These are phyloP conservation scores for Phoma herbarum DNA, from an alignment of 2,329 filamentous ascomycete species.

Conservation along the genomic window DNA sequence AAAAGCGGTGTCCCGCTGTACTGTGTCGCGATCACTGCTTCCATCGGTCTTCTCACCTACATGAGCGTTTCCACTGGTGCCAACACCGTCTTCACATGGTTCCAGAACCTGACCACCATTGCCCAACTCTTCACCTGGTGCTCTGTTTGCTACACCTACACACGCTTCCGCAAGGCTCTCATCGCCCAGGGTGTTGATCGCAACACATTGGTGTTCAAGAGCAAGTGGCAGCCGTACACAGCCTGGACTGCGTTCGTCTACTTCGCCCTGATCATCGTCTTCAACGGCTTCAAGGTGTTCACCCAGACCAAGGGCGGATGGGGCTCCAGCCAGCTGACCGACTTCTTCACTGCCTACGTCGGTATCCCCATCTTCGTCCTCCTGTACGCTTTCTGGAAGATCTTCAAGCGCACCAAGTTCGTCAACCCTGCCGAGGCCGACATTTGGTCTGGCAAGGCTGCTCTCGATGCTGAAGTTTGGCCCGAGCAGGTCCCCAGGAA, in stretches of 20 bases:
- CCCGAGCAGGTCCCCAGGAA: conserved; percentile 55
- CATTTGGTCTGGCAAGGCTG: conserved; percentile 58
- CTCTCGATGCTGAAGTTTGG: conserved; percentile 58
- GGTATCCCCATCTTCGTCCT: conserved; percentile 52
- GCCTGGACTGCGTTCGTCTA: conserved; percentile 69
- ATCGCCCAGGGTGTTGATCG: conserved; percentile 65
- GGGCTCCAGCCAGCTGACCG: conserved; percentile 47
- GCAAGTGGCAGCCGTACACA: conserved; percentile 59
- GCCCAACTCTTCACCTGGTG: conserved; percentile 65
- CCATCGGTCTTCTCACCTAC: conserved; percentile 59
- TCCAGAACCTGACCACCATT: conserved; percentile 72
- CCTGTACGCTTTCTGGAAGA: conserved; percentile 70
- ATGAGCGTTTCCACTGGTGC: conserved; percentile 59
- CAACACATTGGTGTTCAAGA: conserved; percentile 59
- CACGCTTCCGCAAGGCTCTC: conserved; percentile 62
- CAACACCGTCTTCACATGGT: conserved; percentile 69
- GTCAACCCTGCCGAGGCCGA: conserved; percentile 55
- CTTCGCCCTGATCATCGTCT: conserved; percentile 63
- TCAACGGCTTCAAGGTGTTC: conserved; percentile 72
- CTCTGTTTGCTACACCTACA: conserved; percentile 63
- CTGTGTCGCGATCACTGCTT: conserved; percentile 48
- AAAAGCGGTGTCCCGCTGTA: conserved; percentile 55
- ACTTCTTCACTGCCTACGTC: conserved; percentile 63
- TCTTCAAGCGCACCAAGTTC: conserved; percentile 67
- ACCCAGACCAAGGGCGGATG: conserved; percentile 49